Base-by-base conservation (phyloP, 495 filamentous ascomycete species). In the Pyrenula aspistea region DNA sequence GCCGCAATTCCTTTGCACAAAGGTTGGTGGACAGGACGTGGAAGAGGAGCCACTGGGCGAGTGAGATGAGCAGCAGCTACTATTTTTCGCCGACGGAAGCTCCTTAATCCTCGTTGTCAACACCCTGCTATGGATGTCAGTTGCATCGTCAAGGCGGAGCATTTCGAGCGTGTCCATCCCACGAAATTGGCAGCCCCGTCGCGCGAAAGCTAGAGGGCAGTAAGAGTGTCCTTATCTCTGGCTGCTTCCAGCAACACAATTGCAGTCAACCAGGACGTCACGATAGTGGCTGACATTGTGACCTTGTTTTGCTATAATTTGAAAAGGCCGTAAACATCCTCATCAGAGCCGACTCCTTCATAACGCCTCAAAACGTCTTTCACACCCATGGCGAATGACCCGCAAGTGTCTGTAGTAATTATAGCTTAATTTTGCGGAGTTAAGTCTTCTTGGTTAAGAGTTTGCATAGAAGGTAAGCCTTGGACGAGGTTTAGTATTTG, bases 151-250 rank as follows among this genome's bases (percentile, higher is more conserved):
- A 15, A 2, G 19, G 22, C 31, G 10, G 51, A 15, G 49, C 42
- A 22, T 47, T 15, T 21, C 49, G 2, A 31, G 52, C 65, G 54
- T 70, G 82, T 77, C 84, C 95, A 95, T 71, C 91, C 92, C 64
- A 85, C 85, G 70, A 96, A 96, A 83, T 86, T 96, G 61, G 90
- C 91, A 42, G 91, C 86, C 72, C 93, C 93, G 65, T 93, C 92
- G 73, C 96, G 88, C 64, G 88, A 92, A 62, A 89, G 75, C 75
- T 96, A 91, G 57, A 96, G 82, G 68, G 95, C 86, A 73, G 96
- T 83, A 53, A 92, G 91, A 52, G 87, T 79, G 65, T 90, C 92
- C 63, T 81, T 72, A 67, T 97, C 93, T 59, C 89, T 83, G 57
- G 93, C 93, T 62, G 94, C 94, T 76, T 99, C 93, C 55, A 97